These are phyloP conservation scores for Holtermannia corniformis DNA, from an alignment of 768 basidiomycete genomes.

Conservation along the genomic window DNA sequence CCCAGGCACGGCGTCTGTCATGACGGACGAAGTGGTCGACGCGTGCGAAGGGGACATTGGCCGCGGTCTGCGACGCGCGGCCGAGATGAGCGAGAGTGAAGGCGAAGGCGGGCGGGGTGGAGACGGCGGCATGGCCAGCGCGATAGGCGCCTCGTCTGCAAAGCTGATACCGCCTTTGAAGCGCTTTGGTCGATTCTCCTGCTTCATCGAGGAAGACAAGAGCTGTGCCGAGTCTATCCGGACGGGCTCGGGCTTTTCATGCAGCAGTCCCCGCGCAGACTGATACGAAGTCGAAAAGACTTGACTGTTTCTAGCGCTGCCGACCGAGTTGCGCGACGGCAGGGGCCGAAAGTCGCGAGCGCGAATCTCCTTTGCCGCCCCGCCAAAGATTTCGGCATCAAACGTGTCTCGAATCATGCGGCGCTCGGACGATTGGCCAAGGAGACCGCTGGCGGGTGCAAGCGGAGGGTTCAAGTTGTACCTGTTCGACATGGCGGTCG, in stretches of 20 bases:
- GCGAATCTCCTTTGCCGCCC: background rate
- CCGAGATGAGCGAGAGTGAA: background rate
- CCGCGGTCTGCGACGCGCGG: background rate
- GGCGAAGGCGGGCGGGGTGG: background rate
- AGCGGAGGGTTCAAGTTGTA: background rate
- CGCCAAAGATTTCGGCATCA: constrained; percentile 27
- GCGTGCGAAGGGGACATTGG: constrained; percentile 11
- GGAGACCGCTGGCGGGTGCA: background rate
- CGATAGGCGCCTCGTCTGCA: background rate
- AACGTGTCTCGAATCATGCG: constrained; percentile 22
- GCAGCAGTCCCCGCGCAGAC: background rate
- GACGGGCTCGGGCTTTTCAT: no score
- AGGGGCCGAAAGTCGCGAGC: background rate
- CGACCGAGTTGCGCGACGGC: no score
- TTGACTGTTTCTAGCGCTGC: background rate
- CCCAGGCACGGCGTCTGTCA: background rate
- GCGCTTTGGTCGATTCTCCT: background rate
- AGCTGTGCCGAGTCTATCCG: background rate
- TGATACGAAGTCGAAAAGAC: background rate
- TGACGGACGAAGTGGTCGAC: constrained; percentile 7
- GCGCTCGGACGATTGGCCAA: constrained; percentile 12
- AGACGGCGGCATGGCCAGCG: no score
- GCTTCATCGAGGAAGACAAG: background rate
- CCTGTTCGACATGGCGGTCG: background rate
- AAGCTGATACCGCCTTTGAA: background rate